Base-by-base conservation (phyloP, 805 yeast species). In the Candida stauntonica region DNA sequence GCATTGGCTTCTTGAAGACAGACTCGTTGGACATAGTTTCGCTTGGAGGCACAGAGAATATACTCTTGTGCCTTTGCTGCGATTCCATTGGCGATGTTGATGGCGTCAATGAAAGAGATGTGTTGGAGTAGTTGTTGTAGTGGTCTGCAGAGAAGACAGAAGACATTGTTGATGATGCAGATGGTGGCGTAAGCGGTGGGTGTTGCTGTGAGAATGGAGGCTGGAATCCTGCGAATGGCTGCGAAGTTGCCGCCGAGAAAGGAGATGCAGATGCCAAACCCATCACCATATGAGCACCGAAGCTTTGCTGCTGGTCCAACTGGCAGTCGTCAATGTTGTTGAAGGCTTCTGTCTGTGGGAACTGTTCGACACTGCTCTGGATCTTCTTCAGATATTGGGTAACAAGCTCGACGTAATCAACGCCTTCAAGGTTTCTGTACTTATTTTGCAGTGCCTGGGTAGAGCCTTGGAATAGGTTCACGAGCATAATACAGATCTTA, bases 381-480 rank as follows among this genome's bases (percentile, higher is more conserved):
- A 58, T 57, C 29, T 59, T 55, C 12, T 48, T 35, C n/a, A 61
- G 45, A 45, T 54, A 63, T 26, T 47, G 44, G 26, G 47, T 45
- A 15, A 64, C 64, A 24, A 55, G 44, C 28, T 54, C 55, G 34
- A 63, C 48, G 29, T 58, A 66, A 39, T 62, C 55, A 28, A 50
- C 38, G 16, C 36, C 39, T 4, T 39, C 41, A 5, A 32, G 6
- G 16, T 31, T 15, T 24, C 29, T 44, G 32, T 54, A 54, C 35
- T 55, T 55, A 32, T 50, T 50, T 18, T 39, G 43, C 20, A 55
- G 33, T 1, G 55, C 56, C 24, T 50, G 50, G 9, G 60, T 48
- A 21, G 48, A 45, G 3, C 36, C 39, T 17, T 45, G 31, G 31
- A 51, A 41, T 3, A 50, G 35, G 18, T 49, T 41, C 3, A 54